These are phyloP conservation scores for Powellomyces hirtus DNA, from an alignment of 192 early-diverging fungal species.

Conservation along the genomic window DNA sequence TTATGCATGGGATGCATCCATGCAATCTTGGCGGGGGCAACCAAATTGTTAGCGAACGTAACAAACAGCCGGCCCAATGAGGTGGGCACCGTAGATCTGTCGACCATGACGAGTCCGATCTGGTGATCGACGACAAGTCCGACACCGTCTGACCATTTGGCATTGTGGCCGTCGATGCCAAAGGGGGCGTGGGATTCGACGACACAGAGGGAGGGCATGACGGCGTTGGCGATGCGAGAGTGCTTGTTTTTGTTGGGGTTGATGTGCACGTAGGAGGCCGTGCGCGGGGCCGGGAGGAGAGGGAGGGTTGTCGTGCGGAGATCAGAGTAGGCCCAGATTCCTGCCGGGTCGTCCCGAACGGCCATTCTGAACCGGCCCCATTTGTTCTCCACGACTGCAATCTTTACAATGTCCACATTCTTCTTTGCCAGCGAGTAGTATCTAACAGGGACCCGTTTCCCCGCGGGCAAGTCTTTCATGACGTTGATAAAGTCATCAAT, in stretches of 20 bases:
- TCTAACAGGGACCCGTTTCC: constrained; percentile 29
- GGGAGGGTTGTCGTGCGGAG: constrained; percentile 52
- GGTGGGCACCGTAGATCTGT: constrained; percentile 72
- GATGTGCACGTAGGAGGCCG: constrained; percentile 59
- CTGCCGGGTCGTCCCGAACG: constrained; percentile 45
- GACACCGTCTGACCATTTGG: constrained; percentile 44
- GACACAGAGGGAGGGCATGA: constrained; percentile 77
- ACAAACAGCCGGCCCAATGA: constrained; percentile 72
- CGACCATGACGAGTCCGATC: constrained; percentile 73
- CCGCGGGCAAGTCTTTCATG: constrained; percentile 37
- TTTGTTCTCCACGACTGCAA: constrained; percentile 32
- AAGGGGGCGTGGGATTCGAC: constrained; percentile 68
- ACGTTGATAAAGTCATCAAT: constrained; percentile 76
- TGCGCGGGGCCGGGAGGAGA: constrained; percentile 56
- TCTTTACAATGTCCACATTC: constrained; percentile 37
- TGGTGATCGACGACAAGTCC: constrained; percentile 53
- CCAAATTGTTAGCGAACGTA: constrained; percentile 75
- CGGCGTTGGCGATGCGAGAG: constrained; percentile 46
- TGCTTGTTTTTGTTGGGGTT: constrained; percentile 30
- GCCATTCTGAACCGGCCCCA: constrained; percentile 37
- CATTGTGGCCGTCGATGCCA: constrained; percentile 61
- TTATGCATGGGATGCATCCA: constrained; percentile 83
- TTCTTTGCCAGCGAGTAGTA: constrained; percentile 34
- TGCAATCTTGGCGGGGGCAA: constrained; percentile 74
- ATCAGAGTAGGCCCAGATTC: constrained; percentile 71